phyloP scores from a whole-genome alignment of 2,329 filamentous ascomycete genomes.

The Corynespora cassiicola region DNA sequence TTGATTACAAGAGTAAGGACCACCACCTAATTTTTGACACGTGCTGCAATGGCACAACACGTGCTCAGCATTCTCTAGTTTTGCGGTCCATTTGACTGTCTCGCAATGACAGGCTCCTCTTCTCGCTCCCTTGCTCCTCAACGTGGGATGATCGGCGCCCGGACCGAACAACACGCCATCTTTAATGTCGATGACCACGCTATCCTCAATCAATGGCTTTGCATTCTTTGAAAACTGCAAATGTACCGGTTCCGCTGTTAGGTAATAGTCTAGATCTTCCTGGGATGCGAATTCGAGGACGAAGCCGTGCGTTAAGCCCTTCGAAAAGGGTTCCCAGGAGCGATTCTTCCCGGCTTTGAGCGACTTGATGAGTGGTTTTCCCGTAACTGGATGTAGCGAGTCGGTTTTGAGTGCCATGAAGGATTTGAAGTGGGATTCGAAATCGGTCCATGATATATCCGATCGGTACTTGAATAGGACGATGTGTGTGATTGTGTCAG shows the following conservation, averaged over 20 bases:
- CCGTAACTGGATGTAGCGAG: conserved; percentile 30
- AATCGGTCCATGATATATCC: conserved; percentile 36
- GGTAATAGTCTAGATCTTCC: conserved; percentile 42
- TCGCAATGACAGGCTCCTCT: conserved; percentile 42
- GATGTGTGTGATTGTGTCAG: conserved; percentile 38
- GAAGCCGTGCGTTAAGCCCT: conserved; percentile 45
- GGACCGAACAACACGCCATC: conserved; percentile 41
- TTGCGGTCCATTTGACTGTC: conserved; percentile 29
- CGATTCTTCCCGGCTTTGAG: conserved; percentile 42
- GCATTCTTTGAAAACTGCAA: conserved; percentile 34
- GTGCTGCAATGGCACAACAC: conserved; percentile 46
- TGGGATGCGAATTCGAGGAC: conserved; percentile 42
- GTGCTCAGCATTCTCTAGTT: conserved; percentile 33
- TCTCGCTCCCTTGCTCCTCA: conserved; percentile 13
- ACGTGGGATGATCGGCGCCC: conserved; percentile 23
- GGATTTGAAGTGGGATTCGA: conserved; percentile 38
- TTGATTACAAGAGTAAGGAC: conserved; percentile 45
- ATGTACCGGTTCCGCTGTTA: conserved; percentile 39
- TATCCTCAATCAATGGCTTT: conserved; percentile 38
- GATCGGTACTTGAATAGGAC: conserved; percentile 43
- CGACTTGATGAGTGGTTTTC: conserved; percentile 38
- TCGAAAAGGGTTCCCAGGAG: conserved; percentile 38
- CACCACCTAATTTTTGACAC: conserved; percentile 43
- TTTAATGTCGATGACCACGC: conserved; percentile 39
- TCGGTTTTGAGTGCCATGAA: conserved; percentile 33